phyloP scores from a whole-genome alignment of 306 rosid species.

The Cucurbita maxima region DNA sequence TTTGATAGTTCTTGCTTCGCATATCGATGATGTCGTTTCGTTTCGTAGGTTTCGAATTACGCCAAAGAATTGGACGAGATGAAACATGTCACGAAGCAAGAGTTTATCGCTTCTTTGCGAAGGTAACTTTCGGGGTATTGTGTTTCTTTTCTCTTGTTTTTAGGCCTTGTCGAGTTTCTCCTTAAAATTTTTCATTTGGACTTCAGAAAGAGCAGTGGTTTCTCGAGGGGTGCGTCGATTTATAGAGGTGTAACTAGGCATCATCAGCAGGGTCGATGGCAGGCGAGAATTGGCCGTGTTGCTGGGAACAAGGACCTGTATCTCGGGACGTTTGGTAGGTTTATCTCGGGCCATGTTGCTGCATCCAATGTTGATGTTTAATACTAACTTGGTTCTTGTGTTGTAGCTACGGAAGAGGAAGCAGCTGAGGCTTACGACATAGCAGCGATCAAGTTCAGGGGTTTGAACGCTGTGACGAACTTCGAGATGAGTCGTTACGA shows the following conservation, averaged over 20 bases:
- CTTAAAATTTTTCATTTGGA: not conserved
- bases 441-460: conserved; percentile 90
- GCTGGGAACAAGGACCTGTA: conserved; percentile 93
- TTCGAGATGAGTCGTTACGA: conserved; percentile 91
- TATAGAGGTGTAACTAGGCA: conserved; percentile 97
- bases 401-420: conserved; percentile 87
- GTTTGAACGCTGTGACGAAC: conserved; percentile 80
- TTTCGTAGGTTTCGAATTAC: conserved; percentile 53
- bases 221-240: conserved; percentile 90
- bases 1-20: not conserved
- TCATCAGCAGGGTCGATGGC: conserved; percentile 99
- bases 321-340: conserved; percentile 82
- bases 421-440: conserved; percentile 96
- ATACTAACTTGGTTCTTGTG: not conserved
- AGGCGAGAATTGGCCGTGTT: conserved; percentile 97
- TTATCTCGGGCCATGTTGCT: not conserved
- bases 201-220: conserved; percentile 90
- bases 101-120: conserved; percentile 84
- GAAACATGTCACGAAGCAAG: conserved; percentile 84
- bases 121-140: conserved; percentile 25
- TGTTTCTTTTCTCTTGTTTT: not conserved
- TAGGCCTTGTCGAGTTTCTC: not conserved
- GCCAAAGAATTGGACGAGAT: conserved; percentile 73
- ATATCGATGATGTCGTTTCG: not conserved
- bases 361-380: not conserved